Base-by-base conservation (phyloP, 2,329 filamentous ascomycete species). In the Fusarium illudens region DNA sequence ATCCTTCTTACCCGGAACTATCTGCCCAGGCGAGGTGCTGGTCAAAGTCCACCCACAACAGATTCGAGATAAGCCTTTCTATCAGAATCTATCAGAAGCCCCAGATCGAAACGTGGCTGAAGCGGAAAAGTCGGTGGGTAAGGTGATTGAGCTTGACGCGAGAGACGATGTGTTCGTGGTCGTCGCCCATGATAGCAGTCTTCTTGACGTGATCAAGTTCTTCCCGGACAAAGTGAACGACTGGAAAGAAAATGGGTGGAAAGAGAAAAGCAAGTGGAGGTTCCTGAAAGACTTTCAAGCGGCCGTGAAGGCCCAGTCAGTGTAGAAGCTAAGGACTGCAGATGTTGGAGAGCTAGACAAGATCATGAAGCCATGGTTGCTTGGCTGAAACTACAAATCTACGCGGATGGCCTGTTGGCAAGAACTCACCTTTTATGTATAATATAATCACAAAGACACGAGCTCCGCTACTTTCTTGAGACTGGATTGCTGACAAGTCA, bases 201-300 rank as follows among this genome's bases (percentile, higher is more conserved):
- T 60, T 20, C 11, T 48, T 4, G 58, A 49, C 22, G 42, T 60
- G 1, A 33, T 60, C 7, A 17, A 56, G 1, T 60, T 60, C 30
- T 60, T 60, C 27, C 58, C 51, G 5, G 33, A 60, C 6, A 39
- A 25, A 12, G 33, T 27, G 12, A 60, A 56, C 29, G 34, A 56
- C 8, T 60, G 52, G 42, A 50, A 42, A 9, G 51, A 49, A 12
- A 56, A 42, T 13, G 58, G 58, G 2, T 56, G 58, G 58, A 55
- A 55, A 7, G 51, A 56, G 9, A n/a, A 49, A 5, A 34, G 32
- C 8, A 37, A 33, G 10, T 60, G 58, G 58, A 25, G 22, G 4
- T 56, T 60, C 11, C 19, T 60, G 11, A 25, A 32, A 19, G 58
- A 50, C 20, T 60, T 60, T n/a, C 36, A 46, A 6, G 27, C 15